Conservation (phyloP, 352 stramenopile species). For the Phytophthora hybrid region DNA sequence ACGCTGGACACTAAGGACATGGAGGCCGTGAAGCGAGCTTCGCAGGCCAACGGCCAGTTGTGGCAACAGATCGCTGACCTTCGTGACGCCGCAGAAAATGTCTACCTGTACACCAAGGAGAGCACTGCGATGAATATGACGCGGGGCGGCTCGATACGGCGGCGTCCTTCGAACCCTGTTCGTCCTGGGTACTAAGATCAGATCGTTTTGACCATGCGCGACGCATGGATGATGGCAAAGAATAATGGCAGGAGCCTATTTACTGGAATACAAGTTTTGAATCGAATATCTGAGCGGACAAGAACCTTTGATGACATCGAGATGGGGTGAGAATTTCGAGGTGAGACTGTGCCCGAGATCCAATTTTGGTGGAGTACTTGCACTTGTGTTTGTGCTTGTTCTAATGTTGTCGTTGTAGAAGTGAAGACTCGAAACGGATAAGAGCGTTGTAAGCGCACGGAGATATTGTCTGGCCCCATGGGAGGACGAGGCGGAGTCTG, state of each 20-base stretch:
- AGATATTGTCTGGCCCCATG: slow-evolving; percentile 12
- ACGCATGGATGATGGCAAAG: slow-evolving; percentile 9
- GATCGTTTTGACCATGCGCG: neutral
- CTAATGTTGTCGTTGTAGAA: slow-evolving; percentile 5
- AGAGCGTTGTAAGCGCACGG: slow-evolving; percentile 10
- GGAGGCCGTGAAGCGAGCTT: slow-evolving; percentile 43
- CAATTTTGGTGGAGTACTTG: slow-evolving; percentile 21
- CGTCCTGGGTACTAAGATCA: slow-evolving; percentile 19
- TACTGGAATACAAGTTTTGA: slow-evolving; percentile 40
- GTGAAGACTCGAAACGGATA: slow-evolving; percentile 30
- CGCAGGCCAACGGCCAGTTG: slow-evolving; percentile 41
- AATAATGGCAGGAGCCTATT: slow-evolving; percentile 33
- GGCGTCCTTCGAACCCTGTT: neutral
- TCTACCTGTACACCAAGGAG: slow-evolving; percentile 60
- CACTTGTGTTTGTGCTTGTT: slow-evolving; percentile 5
- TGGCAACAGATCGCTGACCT: slow-evolving; percentile 64
- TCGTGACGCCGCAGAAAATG: slow-evolving; percentile 50
- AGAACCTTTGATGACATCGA: neutral
- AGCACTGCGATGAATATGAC: slow-evolving; percentile 52
- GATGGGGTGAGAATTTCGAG: neutral
- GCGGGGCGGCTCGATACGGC: slow-evolving; percentile 23
- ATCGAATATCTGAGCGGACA: slow-evolving; percentile 8
- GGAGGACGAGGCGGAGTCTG: slow-evolving; percentile 22
- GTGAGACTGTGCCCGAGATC: slow-evolving; percentile 19
- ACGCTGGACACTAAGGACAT: slow-evolving; percentile 55